Evolutionary conservation across 2,329 filamentous ascomycete species (phyloP), one percentile per base, ranked within the genome.

Genomic region (Bipolaris oryzae): DNA sequence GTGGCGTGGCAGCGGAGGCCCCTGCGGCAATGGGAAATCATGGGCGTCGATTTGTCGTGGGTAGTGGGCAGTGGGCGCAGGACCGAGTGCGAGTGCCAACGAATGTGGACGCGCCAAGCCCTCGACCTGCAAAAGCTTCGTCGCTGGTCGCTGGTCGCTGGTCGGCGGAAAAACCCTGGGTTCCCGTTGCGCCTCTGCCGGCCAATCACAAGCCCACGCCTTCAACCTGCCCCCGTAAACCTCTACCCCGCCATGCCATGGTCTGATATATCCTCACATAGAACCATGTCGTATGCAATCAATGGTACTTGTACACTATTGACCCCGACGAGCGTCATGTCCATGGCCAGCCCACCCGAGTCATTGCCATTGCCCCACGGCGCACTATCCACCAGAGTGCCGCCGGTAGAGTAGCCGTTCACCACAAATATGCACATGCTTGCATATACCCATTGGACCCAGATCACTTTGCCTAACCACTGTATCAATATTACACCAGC

Each of bases 161-260:
- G n/a, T n/a, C 39, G 55, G 50, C 50, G 57, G 53, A 58, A 25
- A 15, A 45, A 35, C 44, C 25, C 43, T 57, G 57, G 55, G 51
- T 55, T 49, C 54, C 42, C 47, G 53, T 59, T 62, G 51, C 52
- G 50, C 42, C 20, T 43, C 20, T 52, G 47, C 34, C 20, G 41
- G 41, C 62, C 62, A 63, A 65, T 65, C 38, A 45, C 10, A 41
- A 7, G 13, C 33, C 31, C 60, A 61, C 54, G 53, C 55, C 34
- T 52, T 1, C 57, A 10, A 41, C 45, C 55, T n/a, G 52, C 50
- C 58, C 55, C 51, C n/a, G 51, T 52, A 15, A n/a, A 56, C 50
- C 51, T 20, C 53, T 63, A 62, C 61, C 62, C 62, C 61, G 61
- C 61, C 53, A 59, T 61, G 41, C n/a, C n/a, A n/a, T n/a, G n/a